Conservation (phyloP, 108 stramenopile species). For the Phaeodactylum tricornutum region DNA sequence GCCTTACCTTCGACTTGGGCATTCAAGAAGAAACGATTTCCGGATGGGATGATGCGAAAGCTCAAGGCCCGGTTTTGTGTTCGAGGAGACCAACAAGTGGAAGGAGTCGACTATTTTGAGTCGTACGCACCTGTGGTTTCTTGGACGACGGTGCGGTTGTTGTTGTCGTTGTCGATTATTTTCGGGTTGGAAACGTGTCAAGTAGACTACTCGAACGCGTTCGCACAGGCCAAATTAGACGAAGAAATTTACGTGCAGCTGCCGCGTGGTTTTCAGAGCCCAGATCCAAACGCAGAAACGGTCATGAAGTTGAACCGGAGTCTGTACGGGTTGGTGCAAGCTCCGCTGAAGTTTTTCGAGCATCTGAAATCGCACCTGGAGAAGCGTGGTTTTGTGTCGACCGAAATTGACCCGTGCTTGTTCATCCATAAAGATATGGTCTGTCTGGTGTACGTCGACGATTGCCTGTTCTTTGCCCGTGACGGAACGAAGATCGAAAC, state of each 20-base stretch:
- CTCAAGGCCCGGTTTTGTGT: conserved; percentile 49
- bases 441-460: conserved; percentile 38
- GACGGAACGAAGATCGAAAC: conserved; percentile 4
- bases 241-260: conserved; percentile 23
- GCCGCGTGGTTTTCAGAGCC: conserved; percentile 17
- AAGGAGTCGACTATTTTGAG: conserved; percentile 51
- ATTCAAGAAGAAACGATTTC: conserved; percentile 27
- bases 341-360: conserved; percentile 17
- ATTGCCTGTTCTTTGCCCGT: conserved; percentile 16
- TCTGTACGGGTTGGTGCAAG: conserved; percentile 19
- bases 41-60: conserved; percentile 32
- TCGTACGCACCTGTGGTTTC: conserved; percentile 38
- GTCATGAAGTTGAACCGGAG: conserved; percentile 9
- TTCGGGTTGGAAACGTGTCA: conserved; percentile 24
- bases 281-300: conserved; percentile 8
- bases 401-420: conserved; percentile 38
- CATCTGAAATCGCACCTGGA: conserved; percentile 11
- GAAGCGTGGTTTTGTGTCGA: conserved; percentile 10
- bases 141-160: conserved; percentile 32
- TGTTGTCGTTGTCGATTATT: conserved; percentile 12
- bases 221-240: conserved; percentile 28
- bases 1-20: conserved; percentile 15
- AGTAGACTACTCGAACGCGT: conserved; percentile 36
- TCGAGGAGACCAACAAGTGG: conserved; percentile 34
- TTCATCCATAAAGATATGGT: conserved; percentile 25